Evolutionary conservation across 257 asterid species (phyloP).

Genomic region (Solanum neorickii): DNA sequence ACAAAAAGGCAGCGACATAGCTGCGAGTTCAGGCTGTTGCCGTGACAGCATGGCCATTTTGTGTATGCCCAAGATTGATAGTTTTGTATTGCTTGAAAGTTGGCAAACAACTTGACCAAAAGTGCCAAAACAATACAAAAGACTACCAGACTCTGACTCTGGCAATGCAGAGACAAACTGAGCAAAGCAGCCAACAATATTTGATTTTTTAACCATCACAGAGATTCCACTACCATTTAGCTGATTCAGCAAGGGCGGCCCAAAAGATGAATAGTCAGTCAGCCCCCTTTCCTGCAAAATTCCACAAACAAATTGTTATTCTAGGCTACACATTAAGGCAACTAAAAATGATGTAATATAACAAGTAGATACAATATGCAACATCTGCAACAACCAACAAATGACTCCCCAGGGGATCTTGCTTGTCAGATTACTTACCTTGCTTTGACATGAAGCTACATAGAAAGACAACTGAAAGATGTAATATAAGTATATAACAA

Average conservation of each 20-base stretch:
- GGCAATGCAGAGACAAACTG: constrained; percentile 41
- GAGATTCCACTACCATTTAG: constrained; percentile 56
- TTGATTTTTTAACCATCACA: constrained; percentile 39
- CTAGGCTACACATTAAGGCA: background rate
- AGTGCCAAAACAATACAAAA: constrained; percentile 39
- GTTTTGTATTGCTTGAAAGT: constrained; percentile 51
- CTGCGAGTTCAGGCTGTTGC: constrained; percentile 36
- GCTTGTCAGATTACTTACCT: background rate
- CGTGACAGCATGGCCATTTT: constrained; percentile 26
- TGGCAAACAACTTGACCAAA: constrained; percentile 65
- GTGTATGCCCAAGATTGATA: constrained; percentile 60
- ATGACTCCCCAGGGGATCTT: background rate
- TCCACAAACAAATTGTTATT: background rate
- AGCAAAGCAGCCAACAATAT: constrained; percentile 53
- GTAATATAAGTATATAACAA: too few species aligned
- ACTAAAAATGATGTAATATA: background rate
- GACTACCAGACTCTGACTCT: constrained; percentile 18
- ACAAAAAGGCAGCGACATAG: constrained; percentile 47
- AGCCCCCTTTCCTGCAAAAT: constrained; percentile 45
- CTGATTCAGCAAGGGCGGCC: constrained; percentile 70
- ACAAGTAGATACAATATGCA: too few species aligned
- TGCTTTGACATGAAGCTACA: background rate
- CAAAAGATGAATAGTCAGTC: constrained; percentile 55
- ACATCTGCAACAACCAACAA: background rate
- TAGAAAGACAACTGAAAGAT: background rate